Base-by-base conservation (phyloP, 2,329 filamentous ascomycete genomes). In the Macrophomina pseudophaseolina region DNA sequence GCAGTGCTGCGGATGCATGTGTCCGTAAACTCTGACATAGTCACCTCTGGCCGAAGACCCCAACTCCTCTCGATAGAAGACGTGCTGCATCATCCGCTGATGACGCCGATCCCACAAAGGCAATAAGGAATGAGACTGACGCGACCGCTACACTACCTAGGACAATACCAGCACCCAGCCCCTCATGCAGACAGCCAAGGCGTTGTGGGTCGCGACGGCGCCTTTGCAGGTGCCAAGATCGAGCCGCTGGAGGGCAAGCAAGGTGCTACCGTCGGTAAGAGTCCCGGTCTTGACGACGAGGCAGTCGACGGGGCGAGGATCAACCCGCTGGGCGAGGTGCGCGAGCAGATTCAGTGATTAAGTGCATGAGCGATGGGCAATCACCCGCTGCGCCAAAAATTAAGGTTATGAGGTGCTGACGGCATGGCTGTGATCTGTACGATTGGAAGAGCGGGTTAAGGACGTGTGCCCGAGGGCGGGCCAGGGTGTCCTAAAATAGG, bases 141-240 rank as follows among this genome's bases (percentile, higher is more conserved):
- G 40, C 23, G 23, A 23, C 23, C 23, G 38, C 53, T 58, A 53
- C 46, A 14, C 23, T 32, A 23, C 44, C 23, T 23, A 71, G 70
- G 67, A 14, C 69, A 71, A 32, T 69, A 69, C 60, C 70, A 70
- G 63, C 69, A 71, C 58, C 68, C 70, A 7, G 49, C 66, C 14
- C 69, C 72, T n/a, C 71, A 73, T 52, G 69, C 72, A 28, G 67
- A 72, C 67, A 68, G 49, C 35, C 70, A 71, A 51, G 72, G 70
- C 38, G 64, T 73, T 69, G 54, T 75, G 65, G 42, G 74, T 66
- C 40, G 70, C 68, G 64, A 72, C 63, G 65, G 76, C 32, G 40
- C 75, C 70, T 62, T 74, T 42, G 44, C 69, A 38, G 68, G 69
- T 8, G 42, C 69, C 52, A 74, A 74, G 69, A 70, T 74, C 56